Percentiles rank a stretch among this genome's conserved stretches.
Evolutionary conservation across 768 basidiomycete genomes (phyloP).

Genomic region (Tulasnella sp.): DNA sequence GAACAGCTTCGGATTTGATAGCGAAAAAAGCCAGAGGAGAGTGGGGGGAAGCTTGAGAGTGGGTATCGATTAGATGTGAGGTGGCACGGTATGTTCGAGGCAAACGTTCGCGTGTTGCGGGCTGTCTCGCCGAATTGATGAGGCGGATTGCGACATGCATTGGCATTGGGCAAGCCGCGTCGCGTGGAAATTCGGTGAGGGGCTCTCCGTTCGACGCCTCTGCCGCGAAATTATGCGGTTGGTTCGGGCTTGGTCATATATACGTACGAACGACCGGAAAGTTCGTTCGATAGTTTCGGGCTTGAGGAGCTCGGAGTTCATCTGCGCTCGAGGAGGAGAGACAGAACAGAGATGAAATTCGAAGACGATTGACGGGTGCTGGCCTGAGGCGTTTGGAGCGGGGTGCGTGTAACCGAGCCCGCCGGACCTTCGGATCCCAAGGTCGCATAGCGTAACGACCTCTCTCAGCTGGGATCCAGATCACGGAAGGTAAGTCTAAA

Average conservation of each 20-base stretch:
- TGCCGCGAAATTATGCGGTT: neutral
- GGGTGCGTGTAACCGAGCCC: neutral
- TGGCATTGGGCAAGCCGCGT: neutral
- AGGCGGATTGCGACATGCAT: conserved; percentile 11
- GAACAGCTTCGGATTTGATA: neutral
- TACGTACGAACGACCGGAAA: neutral
- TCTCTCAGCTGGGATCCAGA: neutral
- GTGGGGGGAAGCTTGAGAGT: neutral
- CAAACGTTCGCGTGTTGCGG: neutral
- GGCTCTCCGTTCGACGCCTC: no score
- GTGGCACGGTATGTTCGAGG: neutral
- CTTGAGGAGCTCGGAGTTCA: neutral
- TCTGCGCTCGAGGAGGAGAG: neutral
- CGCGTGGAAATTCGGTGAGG: no score
- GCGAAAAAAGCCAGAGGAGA: no score
- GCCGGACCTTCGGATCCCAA: neutral
- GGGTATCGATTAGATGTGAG: conserved; percentile 8
- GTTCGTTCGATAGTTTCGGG: conserved; percentile 6
- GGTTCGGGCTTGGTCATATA: neutral
- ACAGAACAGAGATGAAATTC: neutral
- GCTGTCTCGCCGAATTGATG: conserved; percentile 3
- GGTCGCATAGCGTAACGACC: neutral
- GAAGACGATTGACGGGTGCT: neutral
- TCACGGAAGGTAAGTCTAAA: neutral
- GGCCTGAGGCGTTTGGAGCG: neutral